Evolutionary conservation across 441 rosid genomes (phyloP), one percentile per base, ranked within the genome.

Genomic region (Biscutella auriculata): DNA sequence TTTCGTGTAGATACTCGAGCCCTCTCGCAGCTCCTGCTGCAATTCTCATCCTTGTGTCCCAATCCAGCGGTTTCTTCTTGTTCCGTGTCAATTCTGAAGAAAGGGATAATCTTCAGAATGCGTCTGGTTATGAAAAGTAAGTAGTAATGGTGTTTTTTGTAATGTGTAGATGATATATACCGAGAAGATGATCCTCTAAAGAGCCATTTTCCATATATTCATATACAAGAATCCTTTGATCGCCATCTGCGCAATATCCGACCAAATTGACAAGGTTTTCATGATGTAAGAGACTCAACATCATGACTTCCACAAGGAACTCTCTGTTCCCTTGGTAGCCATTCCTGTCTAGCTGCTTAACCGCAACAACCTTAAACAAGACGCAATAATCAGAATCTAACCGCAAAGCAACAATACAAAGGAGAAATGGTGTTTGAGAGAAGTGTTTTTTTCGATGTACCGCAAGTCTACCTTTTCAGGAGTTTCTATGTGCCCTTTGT

Each of bases 251-350:
- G 64, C 95, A 92, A 53, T 88, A 86, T 63, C 97, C 98, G n/a
- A 83, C 94, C 67, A 86, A 71, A 62, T 71, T 86, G 51, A 88
- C 97, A 50, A 92, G 95, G 73, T 92, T 70, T 37, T 81, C 76
- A 55, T 92, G 89, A 69, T 82, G 83, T 64, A 87, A 85, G 46
- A 92, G 80, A 74, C 97, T 87, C 63, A 92, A 71, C 84, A 92
- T 79, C 80, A 88, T 61, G 59, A 92, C 92, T 77, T 92, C 98
- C 39, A 88, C 88, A 5, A 92, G 85, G 62, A 92, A 92, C 63
- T 92, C 98, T 68, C 95, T 69, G 70, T 92, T 86, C 49, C 98
- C 98, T 74, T 92, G 97, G 65, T 82, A 86, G 6, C 98, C 98
- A 73, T 84, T 88, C 75, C 90, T 79, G 74, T 92, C 95, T 2